Conservation (phyloP, 345 rosid genomes). For the Populus alba region DNA sequence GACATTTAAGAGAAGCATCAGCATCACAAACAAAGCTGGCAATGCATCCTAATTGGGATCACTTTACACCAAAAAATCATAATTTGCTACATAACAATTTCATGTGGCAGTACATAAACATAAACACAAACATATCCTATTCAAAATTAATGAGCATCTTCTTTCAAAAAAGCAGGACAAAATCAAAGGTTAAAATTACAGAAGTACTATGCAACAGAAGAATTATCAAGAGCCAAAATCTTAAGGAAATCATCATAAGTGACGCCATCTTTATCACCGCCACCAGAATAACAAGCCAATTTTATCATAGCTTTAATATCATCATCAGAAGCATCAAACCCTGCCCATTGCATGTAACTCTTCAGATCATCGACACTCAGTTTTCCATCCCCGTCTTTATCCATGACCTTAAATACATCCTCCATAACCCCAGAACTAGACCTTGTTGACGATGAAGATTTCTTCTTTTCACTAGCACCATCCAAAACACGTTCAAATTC, state of each 20-base stretch:
- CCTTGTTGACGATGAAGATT: neutral
- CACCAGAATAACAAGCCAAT: slow-evolving; percentile 60
- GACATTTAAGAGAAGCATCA: neutral
- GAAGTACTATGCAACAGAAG: neutral
- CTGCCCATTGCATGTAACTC: slow-evolving; percentile 63
- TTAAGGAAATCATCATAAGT: slow-evolving; percentile 53
- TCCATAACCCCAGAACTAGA: slow-evolving; percentile 10
- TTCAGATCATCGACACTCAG: slow-evolving; percentile 63
- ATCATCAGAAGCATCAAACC: slow-evolving; percentile 52
- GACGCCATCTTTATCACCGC: slow-evolving; percentile 46
- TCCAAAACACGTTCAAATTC: slow-evolving; percentile 58
- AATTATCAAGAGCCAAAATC: slow-evolving; percentile 42
- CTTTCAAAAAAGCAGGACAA: neutral
- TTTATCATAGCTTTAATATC: slow-evolving; percentile 70
- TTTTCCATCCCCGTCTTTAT: slow-evolving; percentile 78
- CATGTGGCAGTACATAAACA: neutral
- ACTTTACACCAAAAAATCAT: neutral
- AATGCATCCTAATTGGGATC: neutral
- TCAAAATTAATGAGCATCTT: neutral
- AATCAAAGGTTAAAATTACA: neutral
- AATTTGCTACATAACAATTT: neutral
- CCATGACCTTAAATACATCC: slow-evolving; percentile 77
- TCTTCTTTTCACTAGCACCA: neutral
- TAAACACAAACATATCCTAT: neutral
- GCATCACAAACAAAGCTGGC: neutral